Percentiles rank a stretch among this genome's conserved stretches.
phyloP scores from a whole-genome alignment of 2,329 filamentous ascomycete species.

The Sporothrix pallida region DNA sequence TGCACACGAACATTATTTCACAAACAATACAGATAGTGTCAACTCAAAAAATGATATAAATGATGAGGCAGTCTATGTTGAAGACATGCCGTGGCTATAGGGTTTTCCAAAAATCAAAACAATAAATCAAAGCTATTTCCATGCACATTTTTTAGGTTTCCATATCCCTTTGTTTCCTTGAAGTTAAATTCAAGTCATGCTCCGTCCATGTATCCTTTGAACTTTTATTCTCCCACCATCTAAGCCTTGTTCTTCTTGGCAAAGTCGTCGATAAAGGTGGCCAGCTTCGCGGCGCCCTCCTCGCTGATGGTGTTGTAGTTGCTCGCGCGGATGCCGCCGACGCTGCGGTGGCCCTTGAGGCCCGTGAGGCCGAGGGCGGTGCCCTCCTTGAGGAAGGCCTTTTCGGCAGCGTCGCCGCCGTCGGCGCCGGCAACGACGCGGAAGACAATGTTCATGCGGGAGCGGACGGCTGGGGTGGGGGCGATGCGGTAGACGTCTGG shows the following conservation, averaged over 20 bases:
- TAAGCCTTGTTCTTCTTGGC: constrained; percentile 44
- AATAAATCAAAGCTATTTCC: neutral
- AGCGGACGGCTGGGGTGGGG: constrained; percentile 75
- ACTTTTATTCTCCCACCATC: neutral
- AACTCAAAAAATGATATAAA: neutral
- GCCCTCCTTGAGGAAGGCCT: constrained; percentile 76
- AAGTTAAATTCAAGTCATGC: constrained; percentile 12
- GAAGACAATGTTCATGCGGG: constrained; percentile 96
- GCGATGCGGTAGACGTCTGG: constrained; percentile 77
- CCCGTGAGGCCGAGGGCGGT: constrained; percentile 73
- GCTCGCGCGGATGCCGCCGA: constrained; percentile 83
- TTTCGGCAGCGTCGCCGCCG: constrained; percentile 70
- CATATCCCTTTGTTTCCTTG: neutral
- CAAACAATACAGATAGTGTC: neutral
- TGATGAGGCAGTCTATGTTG: neutral
- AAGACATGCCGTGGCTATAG: constrained; percentile 14
- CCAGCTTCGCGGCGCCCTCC: constrained; percentile 70
- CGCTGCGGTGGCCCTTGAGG: constrained; percentile 84
- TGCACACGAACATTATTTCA: neutral
- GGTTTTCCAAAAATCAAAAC: neutral
- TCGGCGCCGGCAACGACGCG: constrained; percentile 64
- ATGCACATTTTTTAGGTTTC: neutral
- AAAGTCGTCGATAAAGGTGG: constrained; percentile 64
- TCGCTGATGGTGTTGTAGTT: constrained; percentile 87
- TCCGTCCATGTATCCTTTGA: neutral